Conservation (phyloP, 1,284 basidiomycete genomes). For the Pascua guehoae region DNA sequence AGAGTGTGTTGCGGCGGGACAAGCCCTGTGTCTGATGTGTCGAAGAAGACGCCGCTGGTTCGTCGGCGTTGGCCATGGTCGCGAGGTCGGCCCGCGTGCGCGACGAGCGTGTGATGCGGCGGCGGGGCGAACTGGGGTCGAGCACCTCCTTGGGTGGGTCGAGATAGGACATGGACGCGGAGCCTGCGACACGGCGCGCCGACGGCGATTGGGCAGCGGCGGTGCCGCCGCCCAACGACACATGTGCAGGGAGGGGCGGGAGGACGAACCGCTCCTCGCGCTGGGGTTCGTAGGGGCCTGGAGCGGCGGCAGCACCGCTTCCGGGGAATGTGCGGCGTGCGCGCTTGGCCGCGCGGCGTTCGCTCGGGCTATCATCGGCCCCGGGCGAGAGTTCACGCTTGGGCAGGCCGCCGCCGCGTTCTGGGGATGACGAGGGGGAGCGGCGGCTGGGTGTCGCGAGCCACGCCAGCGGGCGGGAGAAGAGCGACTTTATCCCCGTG, state of each 20-base stretch:
- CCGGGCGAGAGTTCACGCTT: constrained; percentile 30
- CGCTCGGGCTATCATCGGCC: constrained; percentile 30
- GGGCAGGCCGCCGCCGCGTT: background rate
- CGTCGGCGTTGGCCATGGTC: constrained; percentile 16
- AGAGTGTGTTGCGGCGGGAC: constrained; percentile 1
- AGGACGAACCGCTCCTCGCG: constrained; percentile 22
- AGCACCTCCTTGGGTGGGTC: constrained; percentile 34
- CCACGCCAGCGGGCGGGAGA: constrained; percentile 36
- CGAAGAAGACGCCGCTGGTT: background rate
- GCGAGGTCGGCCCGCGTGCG: constrained; percentile 21
- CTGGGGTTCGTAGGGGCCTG: constrained; percentile 10
- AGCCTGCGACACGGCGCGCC: constrained; percentile 6
- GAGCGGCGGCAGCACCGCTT: background rate
- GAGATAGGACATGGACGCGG: constrained; percentile 26
- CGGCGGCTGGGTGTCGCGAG: constrained; percentile 27
- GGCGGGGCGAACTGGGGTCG: constrained; percentile 19
- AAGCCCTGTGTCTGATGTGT: background rate
- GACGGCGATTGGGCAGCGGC: constrained; percentile 18
- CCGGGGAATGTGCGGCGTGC: constrained; percentile 18
- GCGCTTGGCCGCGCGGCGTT: constrained; percentile 25
- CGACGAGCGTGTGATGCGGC: constrained; percentile 23
- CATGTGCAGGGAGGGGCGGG: constrained; percentile 31
- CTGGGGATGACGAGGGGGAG: background rate
- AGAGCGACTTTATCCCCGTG: constrained; percentile 30
- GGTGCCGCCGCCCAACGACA: constrained; percentile 14